These are phyloP conservation scores for Trypanosomatidae sp. DNA, from an alignment of 208 protist species.

Conservation along the genomic window DNA sequence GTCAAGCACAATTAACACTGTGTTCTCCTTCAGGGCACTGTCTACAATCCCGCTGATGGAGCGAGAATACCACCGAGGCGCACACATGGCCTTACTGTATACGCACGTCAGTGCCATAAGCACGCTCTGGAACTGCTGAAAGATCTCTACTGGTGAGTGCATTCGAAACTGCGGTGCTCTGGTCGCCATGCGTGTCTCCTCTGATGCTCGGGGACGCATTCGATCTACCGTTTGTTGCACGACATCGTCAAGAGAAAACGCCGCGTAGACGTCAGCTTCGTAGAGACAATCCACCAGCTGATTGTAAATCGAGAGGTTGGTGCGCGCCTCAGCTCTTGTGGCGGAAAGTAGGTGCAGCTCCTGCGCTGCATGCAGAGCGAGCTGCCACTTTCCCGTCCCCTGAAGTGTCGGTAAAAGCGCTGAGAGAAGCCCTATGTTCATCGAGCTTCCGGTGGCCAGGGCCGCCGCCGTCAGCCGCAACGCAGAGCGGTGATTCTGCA, in stretches of 20 bases:
- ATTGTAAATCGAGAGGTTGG: conserved; percentile 33
- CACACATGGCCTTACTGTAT: conserved; percentile 43
- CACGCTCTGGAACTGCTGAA: conserved; percentile 36
- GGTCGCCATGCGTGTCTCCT: background rate
- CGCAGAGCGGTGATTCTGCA: conserved; percentile 33
- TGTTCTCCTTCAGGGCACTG: conserved; percentile 32
- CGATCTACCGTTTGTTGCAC: conserved; percentile 54
- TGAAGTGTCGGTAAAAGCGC: conserved; percentile 50
- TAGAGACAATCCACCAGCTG: conserved; percentile 71
- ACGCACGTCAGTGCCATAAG: conserved; percentile 47
- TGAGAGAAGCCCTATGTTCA: conserved; percentile 53
- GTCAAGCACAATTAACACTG: conserved; percentile 65
- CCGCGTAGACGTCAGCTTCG: conserved; percentile 52
- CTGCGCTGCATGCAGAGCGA: conserved; percentile 49
- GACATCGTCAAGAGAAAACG: conserved; percentile 51
- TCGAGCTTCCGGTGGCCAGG: conserved; percentile 52
- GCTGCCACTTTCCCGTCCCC: conserved; percentile 48
- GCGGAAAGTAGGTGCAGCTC: conserved; percentile 54
- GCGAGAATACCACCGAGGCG: conserved; percentile 53
- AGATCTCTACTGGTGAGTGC: conserved; percentile 47
- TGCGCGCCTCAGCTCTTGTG: conserved; percentile 33
- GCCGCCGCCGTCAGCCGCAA: conserved; percentile 45
- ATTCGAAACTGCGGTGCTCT: conserved; percentile 53
- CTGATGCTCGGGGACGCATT: conserved; percentile 38
- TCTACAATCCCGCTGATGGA: conserved; percentile 37